Conservation (phyloP, 2,329 filamentous ascomycete species). For the Raffaelea albimanens region DNA sequence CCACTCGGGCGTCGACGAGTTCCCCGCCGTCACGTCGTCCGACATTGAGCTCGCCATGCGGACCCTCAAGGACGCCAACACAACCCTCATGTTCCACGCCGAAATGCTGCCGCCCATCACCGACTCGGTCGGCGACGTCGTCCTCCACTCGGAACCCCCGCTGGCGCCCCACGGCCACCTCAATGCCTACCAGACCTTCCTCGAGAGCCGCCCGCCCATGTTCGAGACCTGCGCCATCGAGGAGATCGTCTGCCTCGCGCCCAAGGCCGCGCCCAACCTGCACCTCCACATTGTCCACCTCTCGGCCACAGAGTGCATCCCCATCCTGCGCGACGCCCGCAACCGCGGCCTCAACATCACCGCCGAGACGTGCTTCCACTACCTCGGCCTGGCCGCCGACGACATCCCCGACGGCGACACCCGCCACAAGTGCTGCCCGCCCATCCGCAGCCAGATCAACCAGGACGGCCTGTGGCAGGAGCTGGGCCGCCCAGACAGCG, state of each 20-base stretch:
- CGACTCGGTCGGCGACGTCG: conserved; percentile 65
- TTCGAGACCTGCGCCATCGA: conserved; percentile 90
- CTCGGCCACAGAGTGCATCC: conserved; percentile 80
- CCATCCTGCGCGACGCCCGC: conserved; percentile 66
- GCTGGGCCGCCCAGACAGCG: conserved; percentile 58
- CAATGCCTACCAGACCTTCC: conserved; percentile 78
- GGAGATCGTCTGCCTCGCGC: conserved; percentile 73
- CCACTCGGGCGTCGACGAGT: conserved; percentile 93
- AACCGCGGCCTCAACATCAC: conserved; percentile 72
- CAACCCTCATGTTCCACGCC: conserved; percentile 97
- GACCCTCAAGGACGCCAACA: conserved; percentile 69
- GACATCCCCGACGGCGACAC: conserved; percentile 78
- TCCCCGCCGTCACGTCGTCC: conserved; percentile 73
- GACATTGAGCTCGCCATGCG: conserved; percentile 76
- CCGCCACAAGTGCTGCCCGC: conserved; percentile 89
- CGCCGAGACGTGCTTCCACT: conserved; percentile 93
- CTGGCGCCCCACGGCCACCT: conserved; percentile 62
- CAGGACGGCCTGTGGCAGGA: conserved; percentile 84
- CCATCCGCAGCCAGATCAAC: conserved; percentile 73
- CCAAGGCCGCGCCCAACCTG: conserved; percentile 64
- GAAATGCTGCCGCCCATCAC: conserved; percentile 92
- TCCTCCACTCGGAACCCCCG: conserved; percentile 60
- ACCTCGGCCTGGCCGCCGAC: conserved; percentile 76
- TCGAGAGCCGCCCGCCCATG: conserved; percentile 76
- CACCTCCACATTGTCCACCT: conserved; percentile 91